Evolutionary conservation across 1,139 yeast genomes (phyloP).

Genomic region (Suhomyces bokatorum): DNA sequence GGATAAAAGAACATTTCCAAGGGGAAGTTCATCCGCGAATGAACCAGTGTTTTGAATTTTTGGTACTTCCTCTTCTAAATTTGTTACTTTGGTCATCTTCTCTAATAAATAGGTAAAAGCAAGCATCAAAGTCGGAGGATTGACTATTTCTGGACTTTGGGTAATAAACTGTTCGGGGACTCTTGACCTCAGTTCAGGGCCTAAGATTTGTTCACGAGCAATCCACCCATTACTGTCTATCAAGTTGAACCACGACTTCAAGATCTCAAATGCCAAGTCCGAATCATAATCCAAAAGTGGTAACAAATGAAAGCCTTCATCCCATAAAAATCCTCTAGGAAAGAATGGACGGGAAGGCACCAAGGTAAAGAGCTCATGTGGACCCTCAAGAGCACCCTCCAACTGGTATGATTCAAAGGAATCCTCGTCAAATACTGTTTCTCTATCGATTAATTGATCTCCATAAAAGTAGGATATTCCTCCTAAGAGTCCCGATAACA

Average conservation of each 20-base stretch:
- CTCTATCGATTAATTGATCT: slow-evolving; percentile 79
- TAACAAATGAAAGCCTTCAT: slow-evolving; percentile 92
- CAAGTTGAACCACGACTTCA: slow-evolving; percentile 83
- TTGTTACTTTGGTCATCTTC: slow-evolving; percentile 27
- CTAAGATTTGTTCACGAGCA: slow-evolving; percentile 92
- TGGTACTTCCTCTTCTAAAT: slow-evolving; percentile 28
- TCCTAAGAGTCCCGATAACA: slow-evolving; percentile 81
- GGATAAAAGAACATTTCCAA: slow-evolving; percentile 55
- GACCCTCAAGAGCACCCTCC: slow-evolving; percentile 60
- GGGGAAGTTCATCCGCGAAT: slow-evolving; percentile 17
- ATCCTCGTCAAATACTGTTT: slow-evolving; percentile 65
- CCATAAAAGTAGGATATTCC: slow-evolving; percentile 91
- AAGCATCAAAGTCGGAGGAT: slow-evolving; percentile 92
- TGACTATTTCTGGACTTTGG: slow-evolving; percentile 89
- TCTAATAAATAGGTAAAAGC: slow-evolving; percentile 70
- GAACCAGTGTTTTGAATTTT: slow-evolving; percentile 19
- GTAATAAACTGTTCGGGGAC: slow-evolving; percentile 83
- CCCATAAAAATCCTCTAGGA: slow-evolving; percentile 98
- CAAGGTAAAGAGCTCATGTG: slow-evolving; percentile 70
- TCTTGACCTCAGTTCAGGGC: slow-evolving; percentile 84
- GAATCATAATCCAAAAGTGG: slow-evolving; percentile 83
- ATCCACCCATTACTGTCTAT: slow-evolving; percentile 96
- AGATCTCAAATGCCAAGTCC: slow-evolving; percentile 76
- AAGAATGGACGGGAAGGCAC: slow-evolving; percentile 94
- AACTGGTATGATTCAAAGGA: slow-evolving; percentile 57